phyloP scores from a whole-genome alignment of 2,329 filamentous ascomycete genomes.

The Talaromyces piceae region DNA sequence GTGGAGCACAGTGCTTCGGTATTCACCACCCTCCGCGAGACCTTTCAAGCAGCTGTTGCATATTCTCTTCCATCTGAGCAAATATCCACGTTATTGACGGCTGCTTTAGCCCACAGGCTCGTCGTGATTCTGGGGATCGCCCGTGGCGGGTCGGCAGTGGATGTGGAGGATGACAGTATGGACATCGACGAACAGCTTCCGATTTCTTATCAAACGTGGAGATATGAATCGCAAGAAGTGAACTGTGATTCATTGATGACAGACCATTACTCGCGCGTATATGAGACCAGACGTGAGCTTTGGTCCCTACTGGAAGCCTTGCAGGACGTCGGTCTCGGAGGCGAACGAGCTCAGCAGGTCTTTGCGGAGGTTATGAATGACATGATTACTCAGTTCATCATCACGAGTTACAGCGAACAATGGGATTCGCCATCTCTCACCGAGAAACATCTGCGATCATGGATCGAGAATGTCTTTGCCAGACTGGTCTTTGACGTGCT shows the following conservation, averaged over 20 bases:
- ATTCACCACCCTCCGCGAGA: conserved; percentile 32
- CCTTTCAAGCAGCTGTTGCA: conserved; percentile 41
- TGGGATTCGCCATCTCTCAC: conserved; percentile 47
- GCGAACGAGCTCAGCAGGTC: conserved; percentile 47
- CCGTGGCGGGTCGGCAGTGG: conserved; percentile 14
- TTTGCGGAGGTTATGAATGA: conserved; percentile 53
- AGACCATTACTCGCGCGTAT: conserved; percentile 21
- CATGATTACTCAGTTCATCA: conserved; percentile 50
- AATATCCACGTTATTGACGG: conserved; percentile 38
- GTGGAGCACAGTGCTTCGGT: conserved; percentile 22
- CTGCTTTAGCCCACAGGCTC: conserved; percentile 38
- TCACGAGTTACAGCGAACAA: conserved; percentile 49
- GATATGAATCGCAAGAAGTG: conserved; percentile 22
- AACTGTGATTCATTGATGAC: conserved; percentile 23
- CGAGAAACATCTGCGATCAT: conserved; percentile 44
- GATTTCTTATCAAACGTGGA: conserved; percentile 33
- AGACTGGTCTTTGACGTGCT: conserved; percentile 45
- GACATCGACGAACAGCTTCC: conserved; percentile 30
- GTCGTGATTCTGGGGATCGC: conserved; percentile 37
- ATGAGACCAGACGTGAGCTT: conserved; percentile 26
- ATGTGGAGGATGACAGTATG: conserved; percentile 27
- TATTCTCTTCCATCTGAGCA: conserved; percentile 38
- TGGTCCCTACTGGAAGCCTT: conserved; percentile 39
- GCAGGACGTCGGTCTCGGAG: conserved; percentile 49
- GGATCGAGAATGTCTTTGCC: conserved; percentile 50